These are phyloP conservation scores for Aspergillus novofumigatus DNA, from an alignment of 2,329 filamentous ascomycete species.

Conservation along the genomic window DNA sequence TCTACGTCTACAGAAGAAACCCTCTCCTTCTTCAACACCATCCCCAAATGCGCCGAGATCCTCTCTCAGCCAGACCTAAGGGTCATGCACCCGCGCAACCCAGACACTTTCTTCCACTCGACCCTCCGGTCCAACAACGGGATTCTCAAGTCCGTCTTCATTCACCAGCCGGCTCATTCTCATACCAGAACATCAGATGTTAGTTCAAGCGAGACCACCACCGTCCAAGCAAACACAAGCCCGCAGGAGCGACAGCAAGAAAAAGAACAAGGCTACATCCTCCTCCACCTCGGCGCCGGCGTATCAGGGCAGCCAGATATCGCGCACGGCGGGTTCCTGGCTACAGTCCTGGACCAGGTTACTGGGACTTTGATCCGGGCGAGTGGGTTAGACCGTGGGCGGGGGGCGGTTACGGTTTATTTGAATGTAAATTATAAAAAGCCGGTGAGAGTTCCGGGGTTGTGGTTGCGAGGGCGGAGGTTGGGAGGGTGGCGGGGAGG, in stretches of 20 bases:
- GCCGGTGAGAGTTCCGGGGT: constrained; percentile 4
- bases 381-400: constrained; percentile 1
- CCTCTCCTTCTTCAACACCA: background rate
- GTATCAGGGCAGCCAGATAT: constrained; percentile 1
- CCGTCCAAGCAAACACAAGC: too few relatives aligned
- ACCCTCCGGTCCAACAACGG: background rate
- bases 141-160: background rate
- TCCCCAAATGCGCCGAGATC: background rate
- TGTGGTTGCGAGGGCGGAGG: constrained; percentile 4
- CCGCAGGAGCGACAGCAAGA: background rate
- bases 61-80: background rate
- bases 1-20: background rate
- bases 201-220: too few relatives aligned
- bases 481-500: constrained; percentile 5
- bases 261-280: background rate
- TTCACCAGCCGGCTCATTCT: background rate
- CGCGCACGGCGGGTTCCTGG: constrained; percentile 10
- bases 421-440: constrained; percentile 1
- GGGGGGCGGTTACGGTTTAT: constrained; percentile 4
- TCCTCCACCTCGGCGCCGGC: constrained; percentile 4
- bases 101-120: constrained; percentile 2
- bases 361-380: constrained; percentile 1
- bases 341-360: constrained; percentile 7
- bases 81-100: background rate
- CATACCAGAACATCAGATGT: background rate